Evolutionary conservation across 352 stramenopile genomes (phyloP).

Genomic region (Phytophthora colocasiae): DNA sequence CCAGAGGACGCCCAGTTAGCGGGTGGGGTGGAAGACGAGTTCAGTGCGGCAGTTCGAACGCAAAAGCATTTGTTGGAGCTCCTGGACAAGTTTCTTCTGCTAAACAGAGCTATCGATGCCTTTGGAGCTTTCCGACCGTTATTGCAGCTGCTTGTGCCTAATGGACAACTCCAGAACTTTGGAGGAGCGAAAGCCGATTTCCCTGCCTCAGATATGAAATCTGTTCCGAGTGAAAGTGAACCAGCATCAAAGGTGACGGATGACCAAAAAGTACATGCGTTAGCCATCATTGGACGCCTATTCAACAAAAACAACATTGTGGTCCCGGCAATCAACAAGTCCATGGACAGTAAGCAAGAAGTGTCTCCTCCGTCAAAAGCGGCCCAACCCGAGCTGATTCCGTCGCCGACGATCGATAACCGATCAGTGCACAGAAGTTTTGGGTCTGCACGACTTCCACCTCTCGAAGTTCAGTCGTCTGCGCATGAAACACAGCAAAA

Average conservation of each 20-base stretch:
- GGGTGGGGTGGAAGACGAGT: slow-evolving; percentile 4
- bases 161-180: slow-evolving; percentile 45
- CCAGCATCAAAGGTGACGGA: not conserved
- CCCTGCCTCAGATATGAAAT: not conserved
- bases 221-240: slow-evolving; percentile 9
- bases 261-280: slow-evolving; percentile 16
- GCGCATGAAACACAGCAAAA: no score
- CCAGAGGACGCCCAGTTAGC: not conserved
- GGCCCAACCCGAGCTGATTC: slow-evolving; percentile 12
- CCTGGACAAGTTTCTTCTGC: slow-evolving; percentile 35
- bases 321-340: slow-evolving; percentile 4
- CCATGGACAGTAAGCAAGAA: slow-evolving; percentile 13
- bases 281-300: slow-evolving; percentile 27
- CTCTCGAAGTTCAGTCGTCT: not conserved
- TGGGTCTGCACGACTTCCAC: slow-evolving; percentile 4
- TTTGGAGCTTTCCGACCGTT: slow-evolving; percentile 50
- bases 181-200: slow-evolving; percentile 7
- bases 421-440: not conserved
- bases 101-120: slow-evolving; percentile 39
- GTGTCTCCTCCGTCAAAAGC: slow-evolving; percentile 3
- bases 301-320: slow-evolving; percentile 22
- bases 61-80: slow-evolving; percentile 36
- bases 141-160: slow-evolving; percentile 62
- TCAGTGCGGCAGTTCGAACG: slow-evolving; percentile 2
- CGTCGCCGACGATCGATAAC: slow-evolving; percentile 16